phyloP scores from a whole-genome alignment of 129 eudicot species.

The Gnaphalium uliginosum region DNA sequence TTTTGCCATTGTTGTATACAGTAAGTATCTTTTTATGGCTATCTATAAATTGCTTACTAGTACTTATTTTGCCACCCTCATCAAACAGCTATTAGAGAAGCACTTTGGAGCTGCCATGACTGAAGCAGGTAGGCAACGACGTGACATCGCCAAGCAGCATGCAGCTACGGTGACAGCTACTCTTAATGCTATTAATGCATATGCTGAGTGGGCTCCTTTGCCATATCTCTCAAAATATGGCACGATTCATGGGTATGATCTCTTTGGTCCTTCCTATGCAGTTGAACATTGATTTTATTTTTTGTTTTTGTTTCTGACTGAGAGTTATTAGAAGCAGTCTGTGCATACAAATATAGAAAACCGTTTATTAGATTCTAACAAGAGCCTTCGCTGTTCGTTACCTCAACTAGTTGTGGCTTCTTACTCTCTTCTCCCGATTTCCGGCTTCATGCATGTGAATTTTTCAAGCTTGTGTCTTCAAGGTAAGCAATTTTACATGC shows the following conservation, averaged over 20 bases:
- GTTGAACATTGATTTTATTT: not conserved
- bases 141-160: constrained; percentile 85
- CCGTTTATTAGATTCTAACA: constrained; percentile 21
- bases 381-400: constrained; percentile 19
- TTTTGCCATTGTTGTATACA: constrained; percentile 78
- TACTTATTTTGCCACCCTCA: constrained; percentile 9
- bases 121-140: constrained; percentile 87
- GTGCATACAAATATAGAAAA: constrained; percentile 5
- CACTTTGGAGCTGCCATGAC: constrained; percentile 94
- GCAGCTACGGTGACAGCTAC: constrained; percentile 84
- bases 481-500: constrained; percentile 52
- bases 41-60: constrained; percentile 10
- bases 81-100: constrained; percentile 76
- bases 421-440: constrained; percentile 90
- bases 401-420: constrained; percentile 65
- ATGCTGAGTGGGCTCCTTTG: constrained; percentile 98
- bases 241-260: constrained; percentile 73
- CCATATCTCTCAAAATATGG: constrained; percentile 87
- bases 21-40: constrained; percentile 46
- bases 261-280: constrained; percentile 13
- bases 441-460: constrained; percentile 91
- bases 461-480: constrained; percentile 86
- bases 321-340: not conserved
- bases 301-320: constrained; percentile 18
- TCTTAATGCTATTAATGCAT: constrained; percentile 88